Conservation (phyloP, 495 filamentous ascomycete genomes). For the Hypoxylon cercidicola region DNA sequence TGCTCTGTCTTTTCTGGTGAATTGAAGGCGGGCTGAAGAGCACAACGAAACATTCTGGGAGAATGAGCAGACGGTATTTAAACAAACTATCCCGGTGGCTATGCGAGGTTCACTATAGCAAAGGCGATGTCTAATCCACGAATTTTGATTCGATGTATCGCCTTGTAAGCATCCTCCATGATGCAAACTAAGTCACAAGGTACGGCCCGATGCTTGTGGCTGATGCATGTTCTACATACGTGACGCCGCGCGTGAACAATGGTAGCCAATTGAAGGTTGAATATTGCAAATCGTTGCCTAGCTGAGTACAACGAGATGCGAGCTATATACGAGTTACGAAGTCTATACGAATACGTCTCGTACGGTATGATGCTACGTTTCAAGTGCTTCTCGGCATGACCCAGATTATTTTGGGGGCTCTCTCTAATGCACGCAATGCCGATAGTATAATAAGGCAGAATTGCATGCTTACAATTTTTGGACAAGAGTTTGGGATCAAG, state of each 20-base stretch:
- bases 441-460: no score
- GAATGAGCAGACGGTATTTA: no score
- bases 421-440: no score
- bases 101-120: neutral
- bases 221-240: neutral
- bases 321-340: constrained; percentile 11
- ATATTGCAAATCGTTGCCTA: constrained; percentile 9
- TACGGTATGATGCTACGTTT: constrained; percentile 1
- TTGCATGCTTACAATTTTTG: no score
- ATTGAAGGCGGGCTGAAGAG: neutral
- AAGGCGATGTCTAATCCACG: neutral
- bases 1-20: neutral
- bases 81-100: no score
- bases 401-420: no score
- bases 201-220: constrained; percentile 6
- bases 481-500: no score
- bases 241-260: neutral
- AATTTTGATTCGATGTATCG: neutral
- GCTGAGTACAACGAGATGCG: constrained; percentile 6
- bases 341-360: constrained; percentile 11
- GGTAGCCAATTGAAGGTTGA: constrained; percentile 6
- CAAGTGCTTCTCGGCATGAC: neutral
- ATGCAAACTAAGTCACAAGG: neutral
- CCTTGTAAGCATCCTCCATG: neutral
- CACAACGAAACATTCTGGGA: neutral